Conservation (phyloP, 2,329 filamentous ascomycete genomes). For the Clonostachys rhizophaga region DNA sequence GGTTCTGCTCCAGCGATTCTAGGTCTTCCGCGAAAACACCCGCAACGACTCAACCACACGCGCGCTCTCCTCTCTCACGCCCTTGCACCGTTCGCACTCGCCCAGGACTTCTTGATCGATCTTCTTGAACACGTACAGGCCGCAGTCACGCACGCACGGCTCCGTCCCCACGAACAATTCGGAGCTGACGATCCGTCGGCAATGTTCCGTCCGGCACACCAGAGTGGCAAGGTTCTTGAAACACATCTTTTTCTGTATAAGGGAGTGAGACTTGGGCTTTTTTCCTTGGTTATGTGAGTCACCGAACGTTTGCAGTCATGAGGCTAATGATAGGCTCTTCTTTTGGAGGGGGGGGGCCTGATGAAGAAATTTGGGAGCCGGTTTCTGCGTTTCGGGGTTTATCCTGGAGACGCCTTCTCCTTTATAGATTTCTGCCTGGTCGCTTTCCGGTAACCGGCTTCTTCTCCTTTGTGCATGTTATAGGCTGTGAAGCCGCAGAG, state of each 20-base stretch:
- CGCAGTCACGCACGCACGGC: neutral
- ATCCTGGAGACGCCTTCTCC: too few species aligned
- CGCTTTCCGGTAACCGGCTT: too few species aligned
- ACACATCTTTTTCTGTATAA: neutral
- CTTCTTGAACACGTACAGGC: neutral
- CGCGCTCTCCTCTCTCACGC: neutral
- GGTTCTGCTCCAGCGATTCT: neutral
- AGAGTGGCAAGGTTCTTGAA: conserved; percentile 1
- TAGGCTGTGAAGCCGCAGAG: too few species aligned
- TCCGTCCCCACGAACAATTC: neutral
- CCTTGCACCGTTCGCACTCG: neutral
- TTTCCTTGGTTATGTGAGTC: too few species aligned
- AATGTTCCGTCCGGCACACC: neutral
- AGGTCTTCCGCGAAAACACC: neutral
- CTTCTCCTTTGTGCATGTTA: too few species aligned
- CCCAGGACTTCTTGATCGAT: neutral
- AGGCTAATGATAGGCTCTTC: too few species aligned
- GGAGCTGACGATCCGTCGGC: neutral
- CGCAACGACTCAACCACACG: neutral
- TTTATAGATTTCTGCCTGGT: too few species aligned
- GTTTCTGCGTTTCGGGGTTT: too few species aligned
- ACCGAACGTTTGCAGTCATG: too few species aligned
- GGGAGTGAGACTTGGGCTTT: neutral
- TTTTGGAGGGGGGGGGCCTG: too few species aligned
- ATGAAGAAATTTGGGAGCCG: too few species aligned